A percentile compares a stretch with the other conserved stretches of the same genome.
These are phyloP conservation scores for Ophiostoma sp. DNA, from an alignment of 2,329 filamentous ascomycete species.

Conservation along the genomic window DNA sequence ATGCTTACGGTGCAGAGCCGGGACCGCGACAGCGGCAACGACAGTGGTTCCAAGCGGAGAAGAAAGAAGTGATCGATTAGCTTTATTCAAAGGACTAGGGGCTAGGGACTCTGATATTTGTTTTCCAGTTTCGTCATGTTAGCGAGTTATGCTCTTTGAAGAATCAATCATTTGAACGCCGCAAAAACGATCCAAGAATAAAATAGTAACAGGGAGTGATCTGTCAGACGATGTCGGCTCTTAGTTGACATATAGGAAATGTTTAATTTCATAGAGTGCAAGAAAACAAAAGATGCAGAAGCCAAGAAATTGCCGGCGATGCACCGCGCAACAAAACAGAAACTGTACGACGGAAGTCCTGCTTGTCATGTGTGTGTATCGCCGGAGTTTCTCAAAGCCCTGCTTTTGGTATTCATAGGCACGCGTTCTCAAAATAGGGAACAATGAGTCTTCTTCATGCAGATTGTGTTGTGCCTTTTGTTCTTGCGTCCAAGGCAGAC, in stretches of 20 bases:
- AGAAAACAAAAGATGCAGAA: not conserved
- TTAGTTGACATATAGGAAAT: slow-evolving; percentile 25
- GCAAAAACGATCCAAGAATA: not conserved
- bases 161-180: not conserved
- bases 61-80: not conserved
- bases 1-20: slow-evolving; percentile 30
- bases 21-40: slow-evolving; percentile 9
- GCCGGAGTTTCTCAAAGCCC: not conserved
- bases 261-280: slow-evolving; percentile 22
- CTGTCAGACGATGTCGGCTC: slow-evolving; percentile 30
- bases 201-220: not conserved
- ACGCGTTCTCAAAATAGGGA: slow-evolving; percentile 27
- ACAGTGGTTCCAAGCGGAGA: not conserved
- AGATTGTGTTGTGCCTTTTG: not conserved
- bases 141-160: slow-evolving; percentile 1
- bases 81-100: not conserved
- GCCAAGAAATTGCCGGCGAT: not conserved
- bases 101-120: not conserved
- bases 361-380: not conserved
- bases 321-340: not conserved
- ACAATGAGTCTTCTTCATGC: slow-evolving; percentile 26
- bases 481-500: not conserved
- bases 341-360: not conserved
- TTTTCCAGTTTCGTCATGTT: not conserved
- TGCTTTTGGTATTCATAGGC: not conserved